Base-by-base conservation (phyloP, 441 rosid genomes). In the Arabidopsis lyrata region DNA sequence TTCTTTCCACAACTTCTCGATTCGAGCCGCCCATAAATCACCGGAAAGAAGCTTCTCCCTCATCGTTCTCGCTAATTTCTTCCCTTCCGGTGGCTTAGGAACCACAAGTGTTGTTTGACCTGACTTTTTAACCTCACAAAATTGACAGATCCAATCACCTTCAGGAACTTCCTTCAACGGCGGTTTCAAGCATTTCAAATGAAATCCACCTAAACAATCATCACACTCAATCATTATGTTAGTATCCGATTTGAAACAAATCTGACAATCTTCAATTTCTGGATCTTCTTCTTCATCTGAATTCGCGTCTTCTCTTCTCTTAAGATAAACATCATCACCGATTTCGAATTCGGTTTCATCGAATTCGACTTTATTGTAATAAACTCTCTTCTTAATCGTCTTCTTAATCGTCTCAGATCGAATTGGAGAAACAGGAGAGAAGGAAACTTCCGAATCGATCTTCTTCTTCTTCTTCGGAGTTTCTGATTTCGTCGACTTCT, bases 31-130 rank as follows among this genome's bases (percentile, higher is more conserved):
- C 96, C 93, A 95, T 20, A 95, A 55, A 70, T 93, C 95, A 71
- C 99, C 82, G 0, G 98, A 79, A 58, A 91, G 96, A 72, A 95
- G 95, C 84, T 87, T 95, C 83, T 95, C 98, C 81, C 95, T 86
- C 80, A 89, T 79, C 0, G 97, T 93, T 58, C 98, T 88, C 71
- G n/a, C 66, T 42, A 75, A 22, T 47, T 75, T 91, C 85, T 87
- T 93, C 73, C 98, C 95, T 44, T 70, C 66, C 0, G 93, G 94
- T 8, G 83, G 92, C 62, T 65, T 70, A 0, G 94, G 96, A 82
- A 81, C 66, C 36, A 74, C 77, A 41, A 91, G 73, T 39, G 80
- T 50, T 69, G 12, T 27, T 8, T 79, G 81, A 6, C 96, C 98
- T 59, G 76, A 68, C 81, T 87, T 89, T 68, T 66, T 41, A 1